phyloP scores from a whole-genome alignment of 2,329 filamentous ascomycete genomes.

The Alternaria ethzedia region DNA sequence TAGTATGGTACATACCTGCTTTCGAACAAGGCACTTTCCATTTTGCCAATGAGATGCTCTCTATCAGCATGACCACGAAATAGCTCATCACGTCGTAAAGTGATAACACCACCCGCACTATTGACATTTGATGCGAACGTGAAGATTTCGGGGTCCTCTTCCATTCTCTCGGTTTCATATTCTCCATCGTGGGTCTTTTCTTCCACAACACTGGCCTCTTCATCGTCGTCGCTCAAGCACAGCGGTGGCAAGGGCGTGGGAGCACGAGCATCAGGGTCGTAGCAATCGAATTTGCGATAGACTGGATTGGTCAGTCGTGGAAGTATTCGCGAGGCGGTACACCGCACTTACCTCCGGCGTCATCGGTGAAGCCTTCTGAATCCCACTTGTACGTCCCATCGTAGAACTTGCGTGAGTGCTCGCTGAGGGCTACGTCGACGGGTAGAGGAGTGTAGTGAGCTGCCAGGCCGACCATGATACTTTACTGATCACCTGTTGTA shows the following conservation, averaged over 20 bases:
- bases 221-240: conserved; percentile 8
- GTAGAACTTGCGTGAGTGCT: conserved; percentile 39
- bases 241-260: conserved; percentile 30
- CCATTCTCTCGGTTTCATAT: background rate
- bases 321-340: background rate
- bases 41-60: conserved; percentile 8
- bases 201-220: background rate
- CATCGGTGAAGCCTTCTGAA: conserved; percentile 35
- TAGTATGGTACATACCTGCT: conserved; percentile 1
- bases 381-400: conserved; percentile 35
- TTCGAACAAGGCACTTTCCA: conserved; percentile 17
- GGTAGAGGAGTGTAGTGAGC: background rate
- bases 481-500: background rate
- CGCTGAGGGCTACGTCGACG: conserved; percentile 14
- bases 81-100: conserved; percentile 3
- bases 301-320: conserved; percentile 5
- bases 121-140: background rate
- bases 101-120: background rate
- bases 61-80: conserved; percentile 1
- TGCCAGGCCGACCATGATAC: background rate
- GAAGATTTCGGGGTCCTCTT: background rate
- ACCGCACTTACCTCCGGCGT: conserved; percentile 23
- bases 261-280: conserved; percentile 20
- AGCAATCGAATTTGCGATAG: conserved; percentile 26
- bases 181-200: too few species aligned